phyloP scores from a whole-genome alignment of 768 basidiomycete species.

The Ramaria sp. region DNA sequence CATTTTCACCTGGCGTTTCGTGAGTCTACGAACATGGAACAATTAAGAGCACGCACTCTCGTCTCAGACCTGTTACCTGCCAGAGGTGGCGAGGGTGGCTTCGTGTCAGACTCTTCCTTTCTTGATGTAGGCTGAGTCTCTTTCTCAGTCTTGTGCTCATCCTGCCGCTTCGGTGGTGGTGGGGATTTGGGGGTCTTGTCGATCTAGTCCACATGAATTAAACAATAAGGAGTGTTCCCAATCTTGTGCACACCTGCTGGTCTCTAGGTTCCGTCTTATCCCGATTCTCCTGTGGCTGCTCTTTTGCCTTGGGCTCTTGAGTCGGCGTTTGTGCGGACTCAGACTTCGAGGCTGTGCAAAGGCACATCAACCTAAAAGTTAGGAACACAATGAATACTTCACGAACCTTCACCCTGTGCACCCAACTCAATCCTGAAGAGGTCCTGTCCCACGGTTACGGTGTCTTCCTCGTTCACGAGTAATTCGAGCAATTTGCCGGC shows the following conservation, averaged over 20 bases:
- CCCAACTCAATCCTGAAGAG: constrained; percentile 86
- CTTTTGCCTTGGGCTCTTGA: constrained; percentile 15
- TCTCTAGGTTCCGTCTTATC: constrained; percentile 35
- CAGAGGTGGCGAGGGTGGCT: constrained; percentile 22
- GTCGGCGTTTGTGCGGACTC: constrained; percentile 13
- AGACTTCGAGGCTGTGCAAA: constrained; percentile 13
- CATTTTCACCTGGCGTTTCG: constrained; percentile 75
- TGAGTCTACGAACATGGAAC: not conserved
- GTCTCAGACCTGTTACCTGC: constrained; percentile 72
- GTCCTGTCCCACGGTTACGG: constrained; percentile 91
- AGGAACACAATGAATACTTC: not conserved
- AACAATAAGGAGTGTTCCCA: constrained; percentile 21
- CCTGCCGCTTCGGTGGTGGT: constrained; percentile 19
- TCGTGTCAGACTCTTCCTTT: constrained; percentile 24
- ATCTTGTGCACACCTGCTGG: constrained; percentile 36
- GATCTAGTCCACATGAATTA: not conserved
- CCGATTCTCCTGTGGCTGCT: constrained; percentile 20
- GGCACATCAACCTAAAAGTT: not conserved
- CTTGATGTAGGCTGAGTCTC: constrained; percentile 17
- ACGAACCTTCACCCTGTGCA: constrained; percentile 40
- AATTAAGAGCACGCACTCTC: constrained; percentile 38
- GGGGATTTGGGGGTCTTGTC: constrained; percentile 12
- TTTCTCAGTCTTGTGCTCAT: constrained; percentile 26
- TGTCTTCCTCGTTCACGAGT: constrained; percentile 85
- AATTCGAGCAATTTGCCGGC: constrained; percentile 82